Percentiles rank a stretch among this genome's conserved stretches.
Evolutionary conservation across 2,329 filamentous ascomycete species (phyloP).

Genomic region (Pestalotiopsis sp.): DNA sequence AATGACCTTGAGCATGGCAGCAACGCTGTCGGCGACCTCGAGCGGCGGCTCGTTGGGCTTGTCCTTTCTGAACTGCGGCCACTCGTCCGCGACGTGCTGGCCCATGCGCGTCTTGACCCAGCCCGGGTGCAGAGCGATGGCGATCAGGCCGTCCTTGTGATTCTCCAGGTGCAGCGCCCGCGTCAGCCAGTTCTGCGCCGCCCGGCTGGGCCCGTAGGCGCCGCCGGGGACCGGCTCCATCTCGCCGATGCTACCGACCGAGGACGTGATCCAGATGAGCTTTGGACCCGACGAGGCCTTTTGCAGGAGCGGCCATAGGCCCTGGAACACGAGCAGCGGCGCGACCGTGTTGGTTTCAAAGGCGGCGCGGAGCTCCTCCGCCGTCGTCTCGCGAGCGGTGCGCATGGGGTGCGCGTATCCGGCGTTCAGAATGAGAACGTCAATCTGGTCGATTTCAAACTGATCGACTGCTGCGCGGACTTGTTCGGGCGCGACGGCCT

Average conservation of each 20-base stretch:
- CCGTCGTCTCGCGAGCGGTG: slow-evolving; percentile 29
- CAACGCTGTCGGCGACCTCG: slow-evolving; percentile 34
- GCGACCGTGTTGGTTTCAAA: slow-evolving; percentile 48
- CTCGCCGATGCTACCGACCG: slow-evolving; percentile 34
- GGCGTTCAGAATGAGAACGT: slow-evolving; percentile 56
- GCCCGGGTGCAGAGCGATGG: slow-evolving; percentile 39
- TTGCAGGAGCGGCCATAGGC: slow-evolving; percentile 36
- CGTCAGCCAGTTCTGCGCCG: slow-evolving; percentile 37
- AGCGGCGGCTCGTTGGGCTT: slow-evolving; percentile 26
- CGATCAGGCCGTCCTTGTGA: slow-evolving; percentile 23
- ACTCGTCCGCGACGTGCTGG: slow-evolving; percentile 31
- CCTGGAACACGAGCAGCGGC: slow-evolving; percentile 38
- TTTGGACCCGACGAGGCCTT: slow-evolving; percentile 25
- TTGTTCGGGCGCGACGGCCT: slow-evolving; percentile 28
- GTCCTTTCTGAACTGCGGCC: slow-evolving; percentile 23
- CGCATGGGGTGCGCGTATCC: slow-evolving; percentile 38
- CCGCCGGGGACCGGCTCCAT: slow-evolving; percentile 34
- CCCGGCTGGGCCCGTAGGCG: slow-evolving; percentile 38
- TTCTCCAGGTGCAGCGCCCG: slow-evolving; percentile 32
- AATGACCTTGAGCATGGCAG: slow-evolving; percentile 35
- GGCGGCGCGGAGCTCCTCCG: slow-evolving; percentile 37
- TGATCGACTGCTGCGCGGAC: slow-evolving; percentile 29
- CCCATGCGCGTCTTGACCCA: slow-evolving; percentile 39
- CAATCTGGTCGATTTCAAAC: slow-evolving; percentile 41
- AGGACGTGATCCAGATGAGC: slow-evolving; percentile 39